A percentile compares a stretch with the other conserved stretches of the same genome.
These are phyloP conservation scores for Pontederia paniculata DNA, from an alignment of 176 grass and related monocot species.

Conservation along the genomic window DNA sequence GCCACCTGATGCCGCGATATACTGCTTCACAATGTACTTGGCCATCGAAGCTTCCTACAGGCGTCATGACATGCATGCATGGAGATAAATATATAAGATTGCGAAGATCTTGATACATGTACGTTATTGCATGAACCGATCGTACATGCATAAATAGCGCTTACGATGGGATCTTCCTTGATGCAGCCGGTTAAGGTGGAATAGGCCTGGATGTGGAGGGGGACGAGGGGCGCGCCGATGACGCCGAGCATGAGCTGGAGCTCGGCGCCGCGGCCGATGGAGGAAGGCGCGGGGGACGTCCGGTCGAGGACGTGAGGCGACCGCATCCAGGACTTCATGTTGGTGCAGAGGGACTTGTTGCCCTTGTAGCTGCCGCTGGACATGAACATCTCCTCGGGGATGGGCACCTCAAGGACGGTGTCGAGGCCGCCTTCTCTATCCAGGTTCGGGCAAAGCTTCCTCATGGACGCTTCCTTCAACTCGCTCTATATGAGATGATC, in stretches of 20 bases:
- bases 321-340: slow-evolving; percentile 5
- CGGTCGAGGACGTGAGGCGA: not conserved
- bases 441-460: slow-evolving; percentile 14
- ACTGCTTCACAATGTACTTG: slow-evolving; percentile 20
- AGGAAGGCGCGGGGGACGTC: not conserved
- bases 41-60: slow-evolving; percentile 14
- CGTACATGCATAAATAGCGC: too few species aligned
- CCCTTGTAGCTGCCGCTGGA: not conserved
- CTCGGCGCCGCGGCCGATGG: not conserved
- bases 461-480: too few species aligned
- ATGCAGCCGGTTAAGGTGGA: not conserved
- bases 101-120: not conserved
- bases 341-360: not conserved
- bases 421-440: slow-evolving; percentile 16
- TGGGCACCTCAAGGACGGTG: slow-evolving; percentile 23
- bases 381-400: slow-evolving; percentile 18
- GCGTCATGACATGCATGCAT: too few species aligned
- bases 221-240: slow-evolving; percentile 13
- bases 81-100: too few species aligned
- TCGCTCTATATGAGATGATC: too few species aligned
- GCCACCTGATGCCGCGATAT: slow-evolving; percentile 17
- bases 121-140: not conserved
- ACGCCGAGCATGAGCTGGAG: slow-evolving; percentile 20
- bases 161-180: slow-evolving; percentile 8
- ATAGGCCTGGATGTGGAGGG: not conserved